Base-by-base conservation (phyloP, 2,329 filamentous ascomycete genomes). In the Ascosphaera aggregata region DNA sequence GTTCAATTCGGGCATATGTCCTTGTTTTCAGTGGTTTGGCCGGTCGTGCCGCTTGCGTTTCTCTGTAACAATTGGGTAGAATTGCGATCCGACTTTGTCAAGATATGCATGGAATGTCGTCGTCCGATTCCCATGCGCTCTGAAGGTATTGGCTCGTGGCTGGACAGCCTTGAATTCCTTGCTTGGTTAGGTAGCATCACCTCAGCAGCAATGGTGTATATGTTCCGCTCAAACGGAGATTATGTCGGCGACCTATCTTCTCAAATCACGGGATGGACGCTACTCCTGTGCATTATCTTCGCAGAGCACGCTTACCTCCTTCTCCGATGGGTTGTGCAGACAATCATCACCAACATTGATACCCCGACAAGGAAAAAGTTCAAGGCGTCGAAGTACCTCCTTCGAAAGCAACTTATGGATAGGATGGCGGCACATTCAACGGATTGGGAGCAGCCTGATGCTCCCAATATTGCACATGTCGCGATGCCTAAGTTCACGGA, bases 31-130 rank as follows among this genome's bases (percentile, higher is more conserved):
- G 80, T 89, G 2, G 74, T 93, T 40, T 98, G 89, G 89, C 89
- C 89, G 0, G 63, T 95, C n/a, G 85, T 86, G 0, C 76, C 79
- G 2, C 67, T 82, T 41, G 86, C 79, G 1, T 95, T 95, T 61
- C 62, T 95, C 9, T 63, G 89, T 56, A 95, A 95, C 61, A 91
- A 95, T 60, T 95, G 86, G 84, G 63, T 98, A 41, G 89, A 95
- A 54, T 69, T 95, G 31, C 79, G 89, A 34, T 81, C 81, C 1
- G 89, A 98, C 52, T 85, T 86, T 2, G 69, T 93, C 60, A 98
- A 98, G 57, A 92, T 95, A 49, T 84, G 84, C 41, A 67, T 82
- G 37, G 78, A 85, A 55, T 85, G 81, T 64, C 78, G 86, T 50
- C 75, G 89, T 2, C 89, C 89, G 0, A 81, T 80, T 30, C 89